Conservation (phyloP, 495 filamentous ascomycete genomes). For the Cercophora samala region DNA sequence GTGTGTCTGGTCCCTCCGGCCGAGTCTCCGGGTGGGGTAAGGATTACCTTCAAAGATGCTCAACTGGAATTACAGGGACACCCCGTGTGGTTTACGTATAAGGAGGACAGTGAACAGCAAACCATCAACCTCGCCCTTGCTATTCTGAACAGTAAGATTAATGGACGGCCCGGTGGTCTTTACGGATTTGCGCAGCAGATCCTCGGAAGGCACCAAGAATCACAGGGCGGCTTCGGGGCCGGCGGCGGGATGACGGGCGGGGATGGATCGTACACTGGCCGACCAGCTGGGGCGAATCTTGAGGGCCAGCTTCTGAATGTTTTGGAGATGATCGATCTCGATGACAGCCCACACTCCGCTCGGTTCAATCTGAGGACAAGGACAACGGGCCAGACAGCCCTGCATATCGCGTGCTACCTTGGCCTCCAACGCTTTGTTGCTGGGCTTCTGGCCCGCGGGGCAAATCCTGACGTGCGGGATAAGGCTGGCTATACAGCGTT, state of each 20-base stretch:
- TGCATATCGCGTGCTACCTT: slow-evolving; percentile 75
- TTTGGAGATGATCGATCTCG: slow-evolving; percentile 73
- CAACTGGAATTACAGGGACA: slow-evolving; percentile 38
- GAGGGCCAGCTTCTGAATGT: slow-evolving; percentile 69
- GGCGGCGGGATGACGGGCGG: slow-evolving; percentile 18
- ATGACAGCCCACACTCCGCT: slow-evolving; percentile 64
- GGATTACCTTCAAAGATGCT: slow-evolving; percentile 65
- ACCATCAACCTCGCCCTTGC: slow-evolving; percentile 59
- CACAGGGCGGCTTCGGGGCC: slow-evolving; percentile 22
- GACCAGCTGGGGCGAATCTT: slow-evolving; percentile 31
- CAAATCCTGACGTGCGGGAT: slow-evolving; percentile 70
- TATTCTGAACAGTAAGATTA: slow-evolving; percentile 56
- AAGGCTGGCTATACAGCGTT: slow-evolving; percentile 79
- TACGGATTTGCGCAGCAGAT: slow-evolving; percentile 53
- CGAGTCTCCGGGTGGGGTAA: slow-evolving; percentile 62
- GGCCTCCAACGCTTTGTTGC: slow-evolving; percentile 74
- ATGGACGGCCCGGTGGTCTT: slow-evolving; percentile 49
- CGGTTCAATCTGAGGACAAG: slow-evolving; percentile 58
- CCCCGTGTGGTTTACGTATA: slow-evolving; percentile 66
- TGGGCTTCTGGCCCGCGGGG: slow-evolving; percentile 77
- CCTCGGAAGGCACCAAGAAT: slow-evolving; percentile 33
- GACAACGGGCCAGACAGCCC: slow-evolving; percentile 70
- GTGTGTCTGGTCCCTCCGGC: slow-evolving; percentile 81
- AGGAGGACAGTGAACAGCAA: slow-evolving; percentile 74
- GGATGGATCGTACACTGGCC: slow-evolving; percentile 14